Evolutionary conservation across 2,329 filamentous ascomycete genomes (phyloP).

Genomic region (Dactylellina sp.): DNA sequence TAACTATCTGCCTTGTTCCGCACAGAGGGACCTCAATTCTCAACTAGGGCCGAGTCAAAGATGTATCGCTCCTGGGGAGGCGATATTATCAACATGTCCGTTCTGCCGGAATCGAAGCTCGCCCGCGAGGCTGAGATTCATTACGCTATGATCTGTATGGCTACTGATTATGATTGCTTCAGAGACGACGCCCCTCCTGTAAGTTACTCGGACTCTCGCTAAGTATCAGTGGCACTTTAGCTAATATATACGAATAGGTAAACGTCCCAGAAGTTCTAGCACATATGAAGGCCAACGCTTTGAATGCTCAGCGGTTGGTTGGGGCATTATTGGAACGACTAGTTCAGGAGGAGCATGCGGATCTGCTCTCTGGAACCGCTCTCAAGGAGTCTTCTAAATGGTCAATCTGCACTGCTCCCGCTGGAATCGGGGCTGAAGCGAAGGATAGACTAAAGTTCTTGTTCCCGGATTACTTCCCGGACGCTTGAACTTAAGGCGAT

Average conservation of each 20-base stretch:
- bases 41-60: conserved; percentile 92
- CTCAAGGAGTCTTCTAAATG: conserved; percentile 80
- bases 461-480: conserved; percentile 79
- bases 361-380: conserved; percentile 83
- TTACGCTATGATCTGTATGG: conserved; percentile 99
- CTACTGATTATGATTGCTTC: conserved; percentile 97
- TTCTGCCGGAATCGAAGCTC: conserved; percentile 93
- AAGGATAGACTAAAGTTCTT: conserved; percentile 85
- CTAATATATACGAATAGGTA: conserved; percentile 66
- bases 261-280: conserved; percentile 97
- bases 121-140: conserved; percentile 95
- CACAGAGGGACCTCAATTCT: conserved; percentile 95
- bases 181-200: conserved; percentile 66
- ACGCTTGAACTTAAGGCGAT: background rate
- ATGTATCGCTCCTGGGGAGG: conserved; percentile 96
- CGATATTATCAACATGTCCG: conserved; percentile 97
- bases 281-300: conserved; percentile 92
- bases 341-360: conserved; percentile 78
- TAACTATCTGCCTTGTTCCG: background rate
- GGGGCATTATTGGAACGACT: conserved; percentile 88
- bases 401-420: conserved; percentile 84
- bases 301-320: conserved; percentile 87
- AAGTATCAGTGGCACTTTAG: conserved; percentile 61
- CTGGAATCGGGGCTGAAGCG: conserved; percentile 78
- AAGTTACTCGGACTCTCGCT: conserved; percentile 8